A percentile compares a stretch with the other conserved stretches of the same genome.
phyloP scores from a whole-genome alignment of 768 basidiomycete species.

The Xerocomus potaroensis region DNA sequence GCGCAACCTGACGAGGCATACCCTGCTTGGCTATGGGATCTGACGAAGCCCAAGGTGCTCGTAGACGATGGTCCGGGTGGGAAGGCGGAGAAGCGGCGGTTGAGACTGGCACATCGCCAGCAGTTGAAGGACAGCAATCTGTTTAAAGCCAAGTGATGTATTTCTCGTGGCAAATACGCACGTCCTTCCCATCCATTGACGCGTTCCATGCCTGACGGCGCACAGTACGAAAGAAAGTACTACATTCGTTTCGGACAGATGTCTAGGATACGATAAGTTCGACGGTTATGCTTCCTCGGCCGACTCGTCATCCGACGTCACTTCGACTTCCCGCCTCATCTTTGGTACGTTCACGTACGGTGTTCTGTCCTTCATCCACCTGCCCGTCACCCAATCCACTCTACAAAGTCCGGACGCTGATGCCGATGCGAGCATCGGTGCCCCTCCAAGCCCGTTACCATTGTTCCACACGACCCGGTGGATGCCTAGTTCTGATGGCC shows the following conservation, averaged over 20 bases:
- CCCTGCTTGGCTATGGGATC: conserved; percentile 85
- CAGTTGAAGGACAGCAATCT: conserved; percentile 80
- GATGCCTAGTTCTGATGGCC: conserved; percentile 75
- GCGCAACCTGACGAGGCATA: conserved; percentile 81
- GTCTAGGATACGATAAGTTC: not conserved
- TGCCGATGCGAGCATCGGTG: conserved; percentile 66
- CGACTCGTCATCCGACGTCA: conserved; percentile 36
- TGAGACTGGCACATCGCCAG: conserved; percentile 60
- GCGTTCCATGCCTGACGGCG: not conserved
- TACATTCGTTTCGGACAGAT: no score
- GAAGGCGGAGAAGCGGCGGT: conserved; percentile 49
- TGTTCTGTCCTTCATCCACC: conserved; percentile 61
- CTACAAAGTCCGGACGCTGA: conserved; percentile 84
- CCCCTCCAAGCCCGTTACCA: conserved; percentile 58
- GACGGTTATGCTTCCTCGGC: conserved; percentile 18
- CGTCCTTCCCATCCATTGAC: no score
- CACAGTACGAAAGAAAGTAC: no score
- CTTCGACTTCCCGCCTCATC: conserved; percentile 56
- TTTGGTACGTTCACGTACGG: conserved; percentile 63
- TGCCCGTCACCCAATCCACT: conserved; percentile 76
- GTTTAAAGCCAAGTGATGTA: conserved; percentile 68
- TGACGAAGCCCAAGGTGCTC: conserved; percentile 56
- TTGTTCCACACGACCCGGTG: conserved; percentile 81
- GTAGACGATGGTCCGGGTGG: conserved; percentile 75
- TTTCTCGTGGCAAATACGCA: no score